A percentile compares a stretch with the other conserved stretches of the same genome.
These are phyloP conservation scores for Fusarium haematococcum DNA, from an alignment of 2,329 filamentous ascomycete species.

Conservation along the genomic window DNA sequence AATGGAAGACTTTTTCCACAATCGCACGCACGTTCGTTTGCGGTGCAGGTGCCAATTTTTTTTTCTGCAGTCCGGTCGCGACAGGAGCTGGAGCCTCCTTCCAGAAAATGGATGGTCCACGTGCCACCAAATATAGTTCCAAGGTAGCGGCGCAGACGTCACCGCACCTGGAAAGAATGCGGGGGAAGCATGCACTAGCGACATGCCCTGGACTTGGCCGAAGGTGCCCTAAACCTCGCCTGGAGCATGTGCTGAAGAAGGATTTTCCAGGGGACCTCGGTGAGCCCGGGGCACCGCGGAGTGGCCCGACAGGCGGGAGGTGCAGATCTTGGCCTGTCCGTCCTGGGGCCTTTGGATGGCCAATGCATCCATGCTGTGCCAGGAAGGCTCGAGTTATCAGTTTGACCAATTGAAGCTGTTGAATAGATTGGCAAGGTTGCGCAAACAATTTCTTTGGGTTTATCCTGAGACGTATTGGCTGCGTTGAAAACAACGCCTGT, in stretches of 20 bases:
- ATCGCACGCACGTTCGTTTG: constrained; percentile 13
- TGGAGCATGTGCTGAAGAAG: constrained; percentile 11
- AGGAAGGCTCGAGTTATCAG: not conserved
- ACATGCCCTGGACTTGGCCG: constrained; percentile 6
- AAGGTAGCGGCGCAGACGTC: constrained; percentile 35
- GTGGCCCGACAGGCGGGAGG: not conserved
- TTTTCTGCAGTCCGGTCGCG: constrained; percentile 9
- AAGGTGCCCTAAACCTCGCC: constrained; percentile 2
- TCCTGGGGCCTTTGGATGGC: constrained; percentile 4
- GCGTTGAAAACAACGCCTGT: not conserved
- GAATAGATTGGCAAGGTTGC: not conserved
- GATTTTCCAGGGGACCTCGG: constrained; percentile 22
- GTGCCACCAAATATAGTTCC: constrained; percentile 34
- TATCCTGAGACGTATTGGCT: not conserved
- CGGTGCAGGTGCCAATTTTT: constrained; percentile 7
- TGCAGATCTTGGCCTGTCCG: constrained; percentile 11
- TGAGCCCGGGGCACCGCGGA: not conserved
- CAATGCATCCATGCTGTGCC: constrained; percentile 9
- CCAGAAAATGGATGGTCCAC: constrained; percentile 35
- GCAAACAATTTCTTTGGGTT: constrained; percentile 1
- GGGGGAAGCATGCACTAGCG: constrained; percentile 31
- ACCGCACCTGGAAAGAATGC: constrained; percentile 37
- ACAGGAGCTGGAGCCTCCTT: constrained; percentile 12
- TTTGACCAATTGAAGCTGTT: constrained; percentile 19
- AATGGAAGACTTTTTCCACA: constrained; percentile 41